Conservation (phyloP, 805 yeast genomes). For the Yamadazyma takamatsuzukensis region DNA sequence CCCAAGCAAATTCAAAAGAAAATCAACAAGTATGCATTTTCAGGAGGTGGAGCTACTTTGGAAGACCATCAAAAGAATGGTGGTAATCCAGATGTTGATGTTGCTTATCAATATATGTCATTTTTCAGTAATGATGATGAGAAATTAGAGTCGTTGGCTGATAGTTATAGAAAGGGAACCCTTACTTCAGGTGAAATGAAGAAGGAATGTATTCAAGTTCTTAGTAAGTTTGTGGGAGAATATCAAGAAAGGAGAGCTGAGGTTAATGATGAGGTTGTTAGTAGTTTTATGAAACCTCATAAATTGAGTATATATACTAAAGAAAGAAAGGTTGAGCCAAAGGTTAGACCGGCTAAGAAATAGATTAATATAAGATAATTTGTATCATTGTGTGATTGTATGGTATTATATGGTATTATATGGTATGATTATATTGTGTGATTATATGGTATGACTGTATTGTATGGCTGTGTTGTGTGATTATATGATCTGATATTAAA, state of each 20-base stretch:
- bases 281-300: slow-evolving; percentile 80
- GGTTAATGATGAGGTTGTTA: slow-evolving; percentile 59
- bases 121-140: slow-evolving; percentile 90
- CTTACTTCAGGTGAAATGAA: slow-evolving; percentile 92
- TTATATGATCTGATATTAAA: slow-evolving; percentile 1
- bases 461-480: neutral
- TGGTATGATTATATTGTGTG: neutral
- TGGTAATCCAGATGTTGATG: slow-evolving; percentile 94
- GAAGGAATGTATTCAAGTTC: slow-evolving; percentile 72
- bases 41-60: slow-evolving; percentile 84
- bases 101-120: slow-evolving; percentile 86
- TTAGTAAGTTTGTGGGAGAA: slow-evolving; percentile 72
- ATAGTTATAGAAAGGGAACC: slow-evolving; percentile 73
- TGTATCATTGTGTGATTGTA: neutral
- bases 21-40: slow-evolving; percentile 92
- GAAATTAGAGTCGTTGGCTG: slow-evolving; percentile 57
- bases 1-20: slow-evolving; percentile 89
- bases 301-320: slow-evolving; percentile 69
- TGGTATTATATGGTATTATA: too few species aligned
- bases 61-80: slow-evolving; percentile 91
- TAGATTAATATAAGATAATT: too few species aligned
- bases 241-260: slow-evolving; percentile 78
- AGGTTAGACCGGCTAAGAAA: slow-evolving; percentile 44
- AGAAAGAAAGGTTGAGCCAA: slow-evolving; percentile 70
- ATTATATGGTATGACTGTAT: too few species aligned